Evolutionary conservation across 2,329 filamentous ascomycete genomes (phyloP), one percentile per base, ranked within the genome.

Genomic region (Aureobasidium lini): DNA sequence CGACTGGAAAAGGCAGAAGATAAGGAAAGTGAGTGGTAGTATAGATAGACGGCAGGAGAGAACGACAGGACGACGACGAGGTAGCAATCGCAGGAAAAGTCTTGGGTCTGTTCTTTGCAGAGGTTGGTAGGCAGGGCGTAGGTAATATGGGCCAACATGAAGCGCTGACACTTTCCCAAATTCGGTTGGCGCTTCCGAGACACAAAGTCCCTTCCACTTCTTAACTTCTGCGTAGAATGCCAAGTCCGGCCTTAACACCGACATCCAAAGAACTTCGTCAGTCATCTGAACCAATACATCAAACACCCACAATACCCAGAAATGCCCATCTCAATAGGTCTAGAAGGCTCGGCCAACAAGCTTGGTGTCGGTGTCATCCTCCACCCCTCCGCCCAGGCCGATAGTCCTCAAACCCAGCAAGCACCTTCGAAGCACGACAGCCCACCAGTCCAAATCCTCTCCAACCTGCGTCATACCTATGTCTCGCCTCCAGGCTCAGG

Each of bases 291-390:
- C 16, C 32, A 29, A 15, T 6, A 16, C 4, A 42, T 23, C 15
- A 10, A 9, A 28, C 34, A 53, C 9, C 8, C 28, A 37, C n/a
- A 3, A 2, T 23, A 23, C n/a, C 52, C 18, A 62, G 66, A 59
- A 3, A 73, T 73, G 71, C 69, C 70, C 79, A 86, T 89, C 66
- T 82, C 85, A 32, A 81, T 89, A 67, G 87, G 87, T 23, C 81
- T 90, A 71, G 94, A 99, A 79, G 93, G 94, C 73, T 96, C 90
- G 60, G 94, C 94, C 75, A 99, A 99, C 81, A 99, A 99, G 76
- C 85, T 99, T 56, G 94, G 93, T 66, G 87, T 97, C 61, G 94
- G 94, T 69, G 80, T 99, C 61, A 96, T 99, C 72, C 83, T 85
- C 28, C 94, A 97, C 77, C 80, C 85, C 3, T 67, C 76, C 63